Percentiles rank a stretch among this genome's conserved stretches.
phyloP scores from a whole-genome alignment of 768 basidiomycete genomes.

The Chalciporus piperatus region DNA sequence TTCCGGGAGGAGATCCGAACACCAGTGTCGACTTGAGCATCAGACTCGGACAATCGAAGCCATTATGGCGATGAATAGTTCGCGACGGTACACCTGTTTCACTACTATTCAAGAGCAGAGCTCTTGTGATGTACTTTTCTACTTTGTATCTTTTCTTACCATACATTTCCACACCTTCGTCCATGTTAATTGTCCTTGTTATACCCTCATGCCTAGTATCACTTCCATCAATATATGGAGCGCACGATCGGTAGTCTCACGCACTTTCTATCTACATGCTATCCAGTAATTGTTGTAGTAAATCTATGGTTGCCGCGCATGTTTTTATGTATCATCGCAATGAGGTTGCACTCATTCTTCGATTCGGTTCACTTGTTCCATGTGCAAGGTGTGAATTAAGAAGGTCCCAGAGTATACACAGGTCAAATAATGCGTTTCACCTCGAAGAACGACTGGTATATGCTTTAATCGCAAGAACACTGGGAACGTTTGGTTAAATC shows the following conservation, averaged over 20 bases:
- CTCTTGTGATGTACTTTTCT: constrained; percentile 18
- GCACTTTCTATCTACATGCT: constrained; percentile 16
- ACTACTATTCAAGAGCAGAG: constrained; percentile 10
- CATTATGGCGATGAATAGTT: constrained; percentile 55
- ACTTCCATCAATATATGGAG: constrained; percentile 7
- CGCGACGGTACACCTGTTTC: constrained; percentile 5
- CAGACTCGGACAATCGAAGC: constrained; percentile 38
- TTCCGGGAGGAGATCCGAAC: constrained; percentile 42
- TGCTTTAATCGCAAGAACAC: constrained; percentile 1
- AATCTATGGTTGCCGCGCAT: constrained; percentile 21
- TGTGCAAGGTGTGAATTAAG: neutral
- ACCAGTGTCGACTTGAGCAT: constrained; percentile 49
- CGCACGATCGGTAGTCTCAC: neutral
- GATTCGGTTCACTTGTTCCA: no score
- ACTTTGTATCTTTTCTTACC: constrained; percentile 4
- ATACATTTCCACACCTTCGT: neutral
- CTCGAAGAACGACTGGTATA: constrained; percentile 77
- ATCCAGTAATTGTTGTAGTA: constrained; percentile 20
- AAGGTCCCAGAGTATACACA: constrained; percentile 1
- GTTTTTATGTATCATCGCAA: constrained; percentile 17
- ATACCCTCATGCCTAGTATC: constrained; percentile 17
- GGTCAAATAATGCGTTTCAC: constrained; percentile 81
- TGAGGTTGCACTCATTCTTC: no score
- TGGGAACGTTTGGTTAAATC: constrained; percentile 3
- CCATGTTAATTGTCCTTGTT: constrained; percentile 15